These are phyloP conservation scores for Protomyces pachydermus DNA, from an alignment of 1,139 yeast species.

Conservation along the genomic window DNA sequence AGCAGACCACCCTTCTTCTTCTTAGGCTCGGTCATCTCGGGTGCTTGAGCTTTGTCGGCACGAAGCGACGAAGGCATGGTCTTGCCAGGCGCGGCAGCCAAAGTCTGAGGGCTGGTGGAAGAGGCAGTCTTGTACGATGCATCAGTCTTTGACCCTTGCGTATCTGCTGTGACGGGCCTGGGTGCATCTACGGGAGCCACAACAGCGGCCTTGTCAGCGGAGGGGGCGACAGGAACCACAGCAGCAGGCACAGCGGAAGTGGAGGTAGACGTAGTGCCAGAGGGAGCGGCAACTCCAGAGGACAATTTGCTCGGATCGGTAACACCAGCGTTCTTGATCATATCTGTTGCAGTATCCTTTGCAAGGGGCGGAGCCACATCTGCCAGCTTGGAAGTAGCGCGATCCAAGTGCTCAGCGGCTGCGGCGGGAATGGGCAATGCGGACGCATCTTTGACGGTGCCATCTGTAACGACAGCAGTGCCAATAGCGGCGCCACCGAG, in stretches of 20 bases:
- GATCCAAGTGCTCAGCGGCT: conserved; percentile 18
- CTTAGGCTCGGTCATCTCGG: conserved; percentile 1
- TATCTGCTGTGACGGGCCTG: background rate
- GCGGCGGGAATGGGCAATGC: conserved; percentile 11
- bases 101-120: conserved; percentile 7
- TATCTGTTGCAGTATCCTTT: background rate
- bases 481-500: conserved; percentile 24
- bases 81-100: conserved; percentile 19
- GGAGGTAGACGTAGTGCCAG: background rate
- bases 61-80: conserved; percentile 4
- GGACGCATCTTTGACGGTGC: conserved; percentile 5
- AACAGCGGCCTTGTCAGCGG: background rate
- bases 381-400: background rate
- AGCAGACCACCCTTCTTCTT: conserved; percentile 18
- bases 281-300: background rate
- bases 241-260: background rate
- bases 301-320: background rate
- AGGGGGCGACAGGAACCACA: background rate
- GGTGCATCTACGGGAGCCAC: background rate
- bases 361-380: background rate
- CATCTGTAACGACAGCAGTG: conserved; percentile 21
- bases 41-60: background rate
- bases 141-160: background rate
- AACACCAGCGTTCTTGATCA: background rate
- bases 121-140: conserved; percentile 2